phyloP scores from a whole-genome alignment of 768 basidiomycete genomes.

The Auriscalpium orientale region DNA sequence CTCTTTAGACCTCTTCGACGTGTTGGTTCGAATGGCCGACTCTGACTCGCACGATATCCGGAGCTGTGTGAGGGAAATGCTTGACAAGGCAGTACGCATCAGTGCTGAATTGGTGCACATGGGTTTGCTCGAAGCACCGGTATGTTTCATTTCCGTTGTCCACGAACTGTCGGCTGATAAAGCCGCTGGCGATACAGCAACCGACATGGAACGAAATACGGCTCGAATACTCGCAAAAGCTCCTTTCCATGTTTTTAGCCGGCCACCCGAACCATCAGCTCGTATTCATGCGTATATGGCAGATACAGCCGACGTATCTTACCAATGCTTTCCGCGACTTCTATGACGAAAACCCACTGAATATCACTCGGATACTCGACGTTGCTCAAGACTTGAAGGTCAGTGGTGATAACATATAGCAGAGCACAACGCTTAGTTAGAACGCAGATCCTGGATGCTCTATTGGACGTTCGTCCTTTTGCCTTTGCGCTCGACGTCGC shows the following conservation, averaged over 20 bases:
- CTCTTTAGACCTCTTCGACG: conserved; percentile 82
- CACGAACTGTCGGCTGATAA: neutral
- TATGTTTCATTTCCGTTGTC: conserved; percentile 33
- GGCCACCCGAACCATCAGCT: conserved; percentile 94
- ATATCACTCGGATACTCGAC: conserved; percentile 91
- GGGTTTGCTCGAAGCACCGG: conserved; percentile 85
- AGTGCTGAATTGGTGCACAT: conserved; percentile 92
- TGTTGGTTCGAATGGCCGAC: conserved; percentile 73
- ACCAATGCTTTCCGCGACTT: conserved; percentile 86
- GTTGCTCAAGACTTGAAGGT: conserved; percentile 94
- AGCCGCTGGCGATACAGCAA: conserved; percentile 36
- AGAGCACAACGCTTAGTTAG: neutral
- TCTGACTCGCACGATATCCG: conserved; percentile 66
- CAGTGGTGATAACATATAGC: conserved; percentile 14
- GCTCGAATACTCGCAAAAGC: conserved; percentile 75
- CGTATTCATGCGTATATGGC: conserved; percentile 95
- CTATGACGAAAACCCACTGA: conserved; percentile 85
- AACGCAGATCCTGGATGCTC: conserved; percentile 80
- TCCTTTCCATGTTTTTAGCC: conserved; percentile 84
- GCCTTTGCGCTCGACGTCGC: conserved; percentile 91
- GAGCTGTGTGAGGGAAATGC: conserved; percentile 76
- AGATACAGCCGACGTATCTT: conserved; percentile 79
- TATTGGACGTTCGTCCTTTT: conserved; percentile 85
- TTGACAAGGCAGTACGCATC: conserved; percentile 90
- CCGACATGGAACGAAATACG: conserved; percentile 84